phyloP scores from a whole-genome alignment of 768 basidiomycete species.

The Neoboletus brunneissimus region DNA sequence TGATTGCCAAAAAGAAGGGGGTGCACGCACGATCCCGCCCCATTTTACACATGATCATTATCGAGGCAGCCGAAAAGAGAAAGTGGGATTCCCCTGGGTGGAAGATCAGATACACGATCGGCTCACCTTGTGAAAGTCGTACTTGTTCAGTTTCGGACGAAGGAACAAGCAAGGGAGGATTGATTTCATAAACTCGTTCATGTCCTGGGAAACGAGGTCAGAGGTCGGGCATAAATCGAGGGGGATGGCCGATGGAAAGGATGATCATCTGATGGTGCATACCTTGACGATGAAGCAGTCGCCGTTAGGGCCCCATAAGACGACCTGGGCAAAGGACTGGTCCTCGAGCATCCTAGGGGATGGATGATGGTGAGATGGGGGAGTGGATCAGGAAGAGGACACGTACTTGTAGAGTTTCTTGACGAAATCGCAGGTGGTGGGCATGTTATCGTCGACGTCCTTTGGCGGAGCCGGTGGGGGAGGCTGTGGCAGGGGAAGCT shows the following conservation, averaged over 20 bases:
- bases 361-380: conserved; percentile 1
- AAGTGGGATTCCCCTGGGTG: neutral
- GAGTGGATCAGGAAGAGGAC: neutral
- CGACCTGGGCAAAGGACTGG: conserved; percentile 63
- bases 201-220: conserved; percentile 51
- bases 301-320: conserved; percentile 79
- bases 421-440: conserved; percentile 89
- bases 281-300: conserved; percentile 90
- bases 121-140: conserved; percentile 88
- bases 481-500: conserved; percentile 24
- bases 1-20: conserved; percentile 9
- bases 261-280: conserved; percentile 3
- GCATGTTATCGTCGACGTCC: conserved; percentile 69
- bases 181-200: conserved; percentile 93
- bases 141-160: conserved; percentile 95
- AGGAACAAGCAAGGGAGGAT: conserved; percentile 83
- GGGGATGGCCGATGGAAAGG: neutral
- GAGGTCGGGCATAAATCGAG: conserved; percentile 5
- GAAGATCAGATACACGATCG: neutral
- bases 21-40: conserved; percentile 16
- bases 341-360: conserved; percentile 84
- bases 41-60: conserved; percentile 10
- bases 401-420: conserved; percentile 90
- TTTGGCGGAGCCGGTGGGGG: conserved; percentile 25
- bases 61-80: conserved; percentile 10